Percentiles rank a stretch among this genome's conserved stretches.
These are phyloP conservation scores for Pseudogymnoascus sp. DNA, from an alignment of 2,329 filamentous ascomycete species.

Conservation along the genomic window DNA sequence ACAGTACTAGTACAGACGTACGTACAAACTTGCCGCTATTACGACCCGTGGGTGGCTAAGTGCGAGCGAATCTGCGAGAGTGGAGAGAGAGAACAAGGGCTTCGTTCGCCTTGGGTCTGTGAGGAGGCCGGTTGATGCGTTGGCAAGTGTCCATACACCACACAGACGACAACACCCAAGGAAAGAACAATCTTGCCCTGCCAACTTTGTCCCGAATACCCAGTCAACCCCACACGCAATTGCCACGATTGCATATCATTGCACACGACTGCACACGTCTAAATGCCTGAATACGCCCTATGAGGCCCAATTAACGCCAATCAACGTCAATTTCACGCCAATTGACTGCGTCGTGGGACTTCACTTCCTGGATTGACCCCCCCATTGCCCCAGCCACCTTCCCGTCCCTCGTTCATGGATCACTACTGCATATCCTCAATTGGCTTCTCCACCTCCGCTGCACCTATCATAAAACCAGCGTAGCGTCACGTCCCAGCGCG, in stretches of 20 bases:
- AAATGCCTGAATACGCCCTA: not conserved
- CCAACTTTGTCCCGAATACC: not conserved
- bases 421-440: conserved; percentile 4
- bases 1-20: not conserved
- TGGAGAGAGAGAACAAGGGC: not conserved
- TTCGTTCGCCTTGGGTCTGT: not conserved
- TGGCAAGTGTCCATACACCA: conserved; percentile 2
- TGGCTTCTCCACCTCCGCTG: conserved; percentile 1
- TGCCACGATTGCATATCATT: not conserved
- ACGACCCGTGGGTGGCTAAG: not conserved
- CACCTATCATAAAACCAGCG: conserved; percentile 1
- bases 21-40: not conserved
- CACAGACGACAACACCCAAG: not conserved
- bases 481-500: conserved; percentile 1
- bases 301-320: not conserved
- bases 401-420: not conserved
- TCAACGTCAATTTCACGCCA: not conserved
- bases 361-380: not conserved
- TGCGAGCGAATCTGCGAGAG: not conserved
- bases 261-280: not conserved
- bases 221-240: not conserved
- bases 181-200: not conserved
- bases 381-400: not conserved
- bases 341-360: not conserved
- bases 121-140: conserved; percentile 3